Conservation (phyloP, 1,284 basidiomycete species). For the Inonotus obliquus region DNA sequence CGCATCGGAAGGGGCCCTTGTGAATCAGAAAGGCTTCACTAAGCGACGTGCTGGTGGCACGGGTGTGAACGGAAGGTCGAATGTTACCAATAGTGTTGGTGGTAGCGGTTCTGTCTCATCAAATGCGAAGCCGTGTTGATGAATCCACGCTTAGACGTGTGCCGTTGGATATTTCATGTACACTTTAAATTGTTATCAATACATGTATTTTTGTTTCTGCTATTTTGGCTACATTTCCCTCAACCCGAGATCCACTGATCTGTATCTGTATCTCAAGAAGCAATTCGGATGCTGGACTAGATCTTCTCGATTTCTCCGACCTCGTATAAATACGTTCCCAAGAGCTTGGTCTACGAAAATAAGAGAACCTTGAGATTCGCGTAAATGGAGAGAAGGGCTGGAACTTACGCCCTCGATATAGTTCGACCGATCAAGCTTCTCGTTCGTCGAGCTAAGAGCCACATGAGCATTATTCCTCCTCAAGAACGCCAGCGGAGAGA, state of each 20-base stretch:
- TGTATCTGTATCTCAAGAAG: background rate
- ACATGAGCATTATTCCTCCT: background rate
- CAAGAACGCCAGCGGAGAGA: background rate
- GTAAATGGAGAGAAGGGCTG: background rate
- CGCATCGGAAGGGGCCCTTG: background rate
- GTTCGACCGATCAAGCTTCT: conserved; percentile 93
- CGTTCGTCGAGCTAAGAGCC: conserved; percentile 76
- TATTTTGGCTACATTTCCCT: too few species aligned
- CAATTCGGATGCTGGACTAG: background rate
- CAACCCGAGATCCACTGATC: too few species aligned
- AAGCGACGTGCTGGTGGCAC: background rate
- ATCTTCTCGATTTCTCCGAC: conserved; percentile 39
- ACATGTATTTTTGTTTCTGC: too few species aligned
- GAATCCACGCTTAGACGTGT: too few species aligned
- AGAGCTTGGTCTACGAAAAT: conserved; percentile 56
- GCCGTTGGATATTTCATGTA: too few species aligned
- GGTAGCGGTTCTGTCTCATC: too few species aligned
- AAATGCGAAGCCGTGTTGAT: too few species aligned
- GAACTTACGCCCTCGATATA: conserved; percentile 81
- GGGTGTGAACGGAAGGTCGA: background rate
- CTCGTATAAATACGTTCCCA: conserved; percentile 84
- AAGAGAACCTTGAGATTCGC: conserved; percentile 9
- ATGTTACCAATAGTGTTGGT: too few species aligned
- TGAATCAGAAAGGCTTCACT: conserved; percentile 11
- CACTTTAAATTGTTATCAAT: too few species aligned